These are phyloP conservation scores for Echeveria elegans DNA, from an alignment of 164 flowering plant genomes.

Conservation along the genomic window DNA sequence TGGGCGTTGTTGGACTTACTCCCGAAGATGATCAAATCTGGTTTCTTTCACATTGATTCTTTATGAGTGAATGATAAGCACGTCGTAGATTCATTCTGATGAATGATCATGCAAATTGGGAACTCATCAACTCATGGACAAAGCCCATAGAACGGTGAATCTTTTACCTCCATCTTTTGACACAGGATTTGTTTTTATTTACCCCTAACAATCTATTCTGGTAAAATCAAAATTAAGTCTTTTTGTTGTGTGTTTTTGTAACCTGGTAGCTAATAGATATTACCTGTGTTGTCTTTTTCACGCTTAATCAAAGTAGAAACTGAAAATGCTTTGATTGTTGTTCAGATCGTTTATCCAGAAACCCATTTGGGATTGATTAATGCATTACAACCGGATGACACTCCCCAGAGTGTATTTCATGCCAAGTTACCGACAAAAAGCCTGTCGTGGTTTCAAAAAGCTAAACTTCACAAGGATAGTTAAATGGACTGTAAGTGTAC, in stretches of 20 bases:
- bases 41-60: not conserved
- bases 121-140: not conserved
- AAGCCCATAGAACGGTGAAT: not conserved
- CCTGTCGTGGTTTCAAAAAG: not conserved
- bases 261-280: not conserved
- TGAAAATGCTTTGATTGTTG: not conserved
- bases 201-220: not conserved
- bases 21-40: slow-evolving; percentile 33
- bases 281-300: not conserved
- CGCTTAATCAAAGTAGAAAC: not conserved
- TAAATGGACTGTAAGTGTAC: not conserved
- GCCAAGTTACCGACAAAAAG: not conserved
- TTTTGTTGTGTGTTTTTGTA: not conserved
- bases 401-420: not conserved
- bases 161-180: not conserved
- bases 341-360: not conserved
- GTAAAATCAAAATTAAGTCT: not conserved
- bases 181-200: not conserved
- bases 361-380: too few relatives aligned
- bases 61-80: not conserved
- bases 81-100: not conserved
- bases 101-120: not conserved
- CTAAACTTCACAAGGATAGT: not conserved
- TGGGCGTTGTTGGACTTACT: slow-evolving; percentile 24
- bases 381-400: not conserved